Evolutionary conservation across 169 alveolate species (phyloP), one percentile per base, ranked within the genome.

Genomic region (Plasmodium malariae): DNA sequence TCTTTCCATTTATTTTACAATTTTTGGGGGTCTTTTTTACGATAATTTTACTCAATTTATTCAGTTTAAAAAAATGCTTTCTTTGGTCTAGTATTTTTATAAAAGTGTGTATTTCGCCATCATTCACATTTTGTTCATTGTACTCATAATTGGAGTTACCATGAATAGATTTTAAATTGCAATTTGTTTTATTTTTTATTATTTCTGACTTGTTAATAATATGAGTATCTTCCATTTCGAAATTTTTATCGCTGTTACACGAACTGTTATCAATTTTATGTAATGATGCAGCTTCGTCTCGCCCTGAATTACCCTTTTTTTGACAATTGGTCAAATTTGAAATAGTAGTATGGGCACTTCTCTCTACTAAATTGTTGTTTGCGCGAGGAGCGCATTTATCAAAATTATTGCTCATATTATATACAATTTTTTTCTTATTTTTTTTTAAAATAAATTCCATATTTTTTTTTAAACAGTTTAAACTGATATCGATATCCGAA

Each of bases 391-490:
- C 17, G 17, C 24, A 14, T 54, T 54, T 54, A 5, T 54, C 17
- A 5, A 14, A 14, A 60, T 28, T 67, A 30, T 21, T 67, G 32
- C 59, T 67, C 14, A 9, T 19, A 26, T 71, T 51, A 48, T 2
- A 11, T 49, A 30, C 2, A 6, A 14, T 34, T 51, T 51, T 51
- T 14, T 71, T 48, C 28, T 51, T 49, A 40, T 40, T 48, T 37
- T 49, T 62, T 14, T 55, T 57, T 1, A 78, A 78, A 12, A 78
- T 78, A 63, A 78, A 78, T 14, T 21, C 78, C 67, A 78, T 78
- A 63, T 69, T 62, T 24, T 78, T 78, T 17, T 59, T 43, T 28
- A 78, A 36, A 24, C 26, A 12, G 5, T 54, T 54, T 57, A 78
- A 48, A 37, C 78, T 78, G 3, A 78, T 40, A 7, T 78, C 89